phyloP scores from a whole-genome alignment of 345 rosid species.

The Aethionema arabicum region DNA sequence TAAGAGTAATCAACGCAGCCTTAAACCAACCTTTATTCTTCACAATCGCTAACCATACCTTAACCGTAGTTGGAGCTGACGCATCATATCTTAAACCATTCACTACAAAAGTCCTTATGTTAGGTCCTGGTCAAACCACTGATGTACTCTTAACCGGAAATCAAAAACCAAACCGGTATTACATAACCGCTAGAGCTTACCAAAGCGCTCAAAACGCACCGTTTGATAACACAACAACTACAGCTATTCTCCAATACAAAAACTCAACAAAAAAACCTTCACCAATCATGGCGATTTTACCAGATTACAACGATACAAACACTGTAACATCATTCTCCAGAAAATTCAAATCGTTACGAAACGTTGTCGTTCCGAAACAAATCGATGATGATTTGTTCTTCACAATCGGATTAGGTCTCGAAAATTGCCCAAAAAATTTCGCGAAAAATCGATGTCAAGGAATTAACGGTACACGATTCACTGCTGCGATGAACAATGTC shows the following conservation, averaged over 20 bases:
- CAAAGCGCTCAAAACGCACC: conserved; percentile 73
- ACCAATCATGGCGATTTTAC: conserved; percentile 58
- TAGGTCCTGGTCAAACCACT: conserved; percentile 96
- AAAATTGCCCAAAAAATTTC: conserved; percentile 62
- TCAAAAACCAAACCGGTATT: conserved; percentile 66
- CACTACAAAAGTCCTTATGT: conserved; percentile 68
- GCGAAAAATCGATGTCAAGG: conserved; percentile 61
- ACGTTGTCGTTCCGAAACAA: conserved; percentile 62
- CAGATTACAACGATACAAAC: conserved; percentile 74
- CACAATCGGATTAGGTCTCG: conserved; percentile 74
- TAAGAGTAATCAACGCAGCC: conserved; percentile 80
- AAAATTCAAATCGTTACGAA: conserved; percentile 49
- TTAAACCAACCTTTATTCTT: conserved; percentile 86
- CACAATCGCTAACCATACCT: conserved; percentile 71
- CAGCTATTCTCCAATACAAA: conserved; percentile 85
- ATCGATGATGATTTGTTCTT: conserved; percentile 71
- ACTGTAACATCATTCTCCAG: conserved; percentile 59
- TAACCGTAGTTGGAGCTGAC: conserved; percentile 90
- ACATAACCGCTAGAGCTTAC: conserved; percentile 79
- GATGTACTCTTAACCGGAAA: conserved; percentile 77
- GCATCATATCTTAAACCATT: conserved; percentile 80
- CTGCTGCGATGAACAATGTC: conserved; percentile 81
- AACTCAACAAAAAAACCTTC: conserved; percentile 33
- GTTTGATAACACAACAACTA: conserved; percentile 83
- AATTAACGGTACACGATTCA: conserved; percentile 82